Evolutionary conservation across 768 basidiomycete genomes (phyloP).

Genomic region (Lactarius evosmus): DNA sequence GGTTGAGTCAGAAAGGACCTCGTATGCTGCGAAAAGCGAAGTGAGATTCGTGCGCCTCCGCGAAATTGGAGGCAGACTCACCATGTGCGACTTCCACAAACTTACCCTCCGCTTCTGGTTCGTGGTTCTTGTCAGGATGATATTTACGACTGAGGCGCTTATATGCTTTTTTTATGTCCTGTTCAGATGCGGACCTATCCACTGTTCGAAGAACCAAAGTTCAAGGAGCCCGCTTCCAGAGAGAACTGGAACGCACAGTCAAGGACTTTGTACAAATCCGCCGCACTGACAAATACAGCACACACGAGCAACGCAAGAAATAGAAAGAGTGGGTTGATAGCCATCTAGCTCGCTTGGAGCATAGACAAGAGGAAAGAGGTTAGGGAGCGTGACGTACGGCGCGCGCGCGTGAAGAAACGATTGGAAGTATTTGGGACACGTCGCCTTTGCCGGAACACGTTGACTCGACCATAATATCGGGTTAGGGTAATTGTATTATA

Average conservation of each 20-base stretch:
- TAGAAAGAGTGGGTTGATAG: slow-evolving; percentile 30
- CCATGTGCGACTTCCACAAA: slow-evolving; percentile 93
- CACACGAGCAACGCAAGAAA: slow-evolving; percentile 36
- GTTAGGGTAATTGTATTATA: slow-evolving; percentile 18
- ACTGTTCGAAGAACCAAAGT: slow-evolving; percentile 40
- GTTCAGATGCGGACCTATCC: slow-evolving; percentile 74
- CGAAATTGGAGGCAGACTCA: slow-evolving; percentile 37
- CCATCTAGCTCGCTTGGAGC: slow-evolving; percentile 30
- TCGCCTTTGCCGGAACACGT: slow-evolving; percentile 15
- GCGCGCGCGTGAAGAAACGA: not conserved
- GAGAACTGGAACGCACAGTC: slow-evolving; percentile 61
- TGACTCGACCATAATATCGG: slow-evolving; percentile 5
- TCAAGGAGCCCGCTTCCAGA: slow-evolving; percentile 27
- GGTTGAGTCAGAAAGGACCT: slow-evolving; percentile 83
- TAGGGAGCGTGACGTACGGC: not conserved
- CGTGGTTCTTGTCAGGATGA: slow-evolving; percentile 96
- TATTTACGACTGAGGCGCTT: slow-evolving; percentile 83
- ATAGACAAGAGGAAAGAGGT: slow-evolving; percentile 18
- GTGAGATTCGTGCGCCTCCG: slow-evolving; percentile 13
- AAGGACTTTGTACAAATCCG: slow-evolving; percentile 78
- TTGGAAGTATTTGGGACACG: slow-evolving; percentile 12
- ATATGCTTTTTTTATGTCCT: slow-evolving; percentile 90
- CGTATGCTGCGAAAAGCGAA: slow-evolving; percentile 61
- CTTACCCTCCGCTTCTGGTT: slow-evolving; percentile 71
- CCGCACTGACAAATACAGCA: slow-evolving; percentile 43